These are phyloP conservation scores for Edaphochlamys debaryana DNA, from an alignment of 139 green algal species.

Conservation along the genomic window DNA sequence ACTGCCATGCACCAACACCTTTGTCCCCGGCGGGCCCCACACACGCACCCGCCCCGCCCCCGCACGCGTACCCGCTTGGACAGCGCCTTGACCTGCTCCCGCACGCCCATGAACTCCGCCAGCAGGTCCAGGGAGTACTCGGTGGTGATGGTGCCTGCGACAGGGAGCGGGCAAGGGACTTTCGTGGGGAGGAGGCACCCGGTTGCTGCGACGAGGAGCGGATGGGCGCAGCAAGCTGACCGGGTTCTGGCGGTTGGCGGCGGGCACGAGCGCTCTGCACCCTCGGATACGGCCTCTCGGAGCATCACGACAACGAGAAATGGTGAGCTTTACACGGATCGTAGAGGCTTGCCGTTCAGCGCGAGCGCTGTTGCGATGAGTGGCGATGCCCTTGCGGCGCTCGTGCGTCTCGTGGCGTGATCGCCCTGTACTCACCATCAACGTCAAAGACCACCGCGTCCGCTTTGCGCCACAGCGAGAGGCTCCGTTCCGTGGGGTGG, in stretches of 20 bases:
- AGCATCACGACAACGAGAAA: no score
- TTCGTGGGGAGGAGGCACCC: background rate
- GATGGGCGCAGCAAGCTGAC: no score
- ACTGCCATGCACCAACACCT: no score
- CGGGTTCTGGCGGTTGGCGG: no score
- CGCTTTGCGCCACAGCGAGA: constrained; percentile 13
- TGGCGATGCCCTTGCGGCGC: background rate
- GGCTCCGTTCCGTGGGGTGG: background rate
- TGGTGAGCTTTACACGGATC: no score
- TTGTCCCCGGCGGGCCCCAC: no score
- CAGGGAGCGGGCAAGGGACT: background rate
- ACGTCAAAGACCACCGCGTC: constrained; percentile 74
- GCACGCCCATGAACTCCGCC: constrained; percentile 76
- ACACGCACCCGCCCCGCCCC: no score
- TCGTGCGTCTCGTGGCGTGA: background rate
- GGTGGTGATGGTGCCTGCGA: constrained; percentile 64
- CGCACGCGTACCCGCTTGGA: constrained; percentile 63
- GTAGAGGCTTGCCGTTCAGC: background rate
- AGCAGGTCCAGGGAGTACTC: constrained; percentile 77
- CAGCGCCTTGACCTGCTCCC: constrained; percentile 59
- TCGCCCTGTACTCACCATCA: constrained; percentile 56
- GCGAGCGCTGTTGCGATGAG: background rate
- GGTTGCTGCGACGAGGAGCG: no score
- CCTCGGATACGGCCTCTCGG: background rate
- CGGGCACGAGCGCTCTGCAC: no score